Conservation (phyloP, 495 filamentous ascomycete species). For the Xylaria telfairii region DNA sequence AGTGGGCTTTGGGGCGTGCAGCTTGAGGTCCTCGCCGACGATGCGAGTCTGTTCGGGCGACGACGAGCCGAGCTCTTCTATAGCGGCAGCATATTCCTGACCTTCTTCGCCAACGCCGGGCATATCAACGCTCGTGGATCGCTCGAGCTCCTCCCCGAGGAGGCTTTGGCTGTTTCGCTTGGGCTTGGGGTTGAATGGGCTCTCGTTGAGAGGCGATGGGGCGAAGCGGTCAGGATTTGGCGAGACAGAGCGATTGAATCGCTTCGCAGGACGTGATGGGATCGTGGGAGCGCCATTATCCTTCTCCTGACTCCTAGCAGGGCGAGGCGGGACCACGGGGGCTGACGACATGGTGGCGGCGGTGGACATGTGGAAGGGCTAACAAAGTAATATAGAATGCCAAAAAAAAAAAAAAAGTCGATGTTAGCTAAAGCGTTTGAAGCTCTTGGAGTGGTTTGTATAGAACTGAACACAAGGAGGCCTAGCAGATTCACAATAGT, state of each 20-base stretch:
- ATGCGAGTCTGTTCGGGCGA: conserved; percentile 71
- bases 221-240: conserved; percentile 79
- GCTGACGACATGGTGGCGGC: conserved; percentile 60
- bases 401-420: conserved; percentile 6
- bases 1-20: conserved; percentile 90
- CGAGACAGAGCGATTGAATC: conserved; percentile 76
- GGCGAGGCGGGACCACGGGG: conserved; percentile 69
- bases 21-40: conserved; percentile 78
- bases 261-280: conserved; percentile 74
- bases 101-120: conserved; percentile 90
- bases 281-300: conserved; percentile 53
- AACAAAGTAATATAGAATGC: conserved; percentile 9
- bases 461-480: conserved; percentile 26
- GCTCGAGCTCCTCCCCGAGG: conserved; percentile 56
- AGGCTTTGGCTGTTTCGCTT: conserved; percentile 50
- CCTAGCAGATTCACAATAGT: conserved; percentile 24
- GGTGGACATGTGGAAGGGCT: conserved; percentile 44
- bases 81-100: conserved; percentile 77
- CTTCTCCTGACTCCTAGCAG: conserved; percentile 55
- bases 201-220: conserved; percentile 83
- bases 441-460: conserved; percentile 26
- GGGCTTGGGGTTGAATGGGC: conserved; percentile 40
- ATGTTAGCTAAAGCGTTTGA: conserved; percentile 37
- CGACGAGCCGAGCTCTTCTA: conserved; percentile 48
- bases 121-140: conserved; percentile 78